phyloP scores from a whole-genome alignment of 225 moss, liverwort and hornwort genomes.

The Asterella californica region DNA sequence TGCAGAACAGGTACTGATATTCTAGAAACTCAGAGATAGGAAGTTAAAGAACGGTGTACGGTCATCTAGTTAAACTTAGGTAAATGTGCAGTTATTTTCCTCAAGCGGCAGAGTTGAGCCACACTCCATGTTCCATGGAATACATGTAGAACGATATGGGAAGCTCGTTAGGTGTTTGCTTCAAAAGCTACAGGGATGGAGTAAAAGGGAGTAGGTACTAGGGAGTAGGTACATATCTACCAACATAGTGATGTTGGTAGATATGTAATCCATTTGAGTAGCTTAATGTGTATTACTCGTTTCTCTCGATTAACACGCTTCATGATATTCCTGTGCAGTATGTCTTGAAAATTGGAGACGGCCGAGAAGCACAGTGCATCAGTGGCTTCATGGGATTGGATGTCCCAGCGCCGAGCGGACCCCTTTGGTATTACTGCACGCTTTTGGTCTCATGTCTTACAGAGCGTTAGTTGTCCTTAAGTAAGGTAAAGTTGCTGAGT shows the following conservation, averaged over 20 bases:
- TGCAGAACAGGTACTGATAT: slow-evolving; percentile 60
- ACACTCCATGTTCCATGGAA: no score
- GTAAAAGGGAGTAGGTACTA: no score
- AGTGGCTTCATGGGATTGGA: slow-evolving; percentile 91
- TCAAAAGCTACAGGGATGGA: no score
- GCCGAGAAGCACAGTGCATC: slow-evolving; percentile 76
- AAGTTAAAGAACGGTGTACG: no score
- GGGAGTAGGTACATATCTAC: no score
- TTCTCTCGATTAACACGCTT: not conserved
- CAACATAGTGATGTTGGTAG: no score
- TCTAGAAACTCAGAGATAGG: no score
- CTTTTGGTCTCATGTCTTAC: not conserved
- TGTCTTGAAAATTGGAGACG: slow-evolving; percentile 73
- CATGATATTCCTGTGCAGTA: slow-evolving; percentile 44
- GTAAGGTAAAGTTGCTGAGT: not conserved
- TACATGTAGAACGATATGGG: no score
- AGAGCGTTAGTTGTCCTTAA: not conserved
- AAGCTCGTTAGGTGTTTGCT: no score
- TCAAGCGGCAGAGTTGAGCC: no score
- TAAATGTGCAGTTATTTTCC: no score
- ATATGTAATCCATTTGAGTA: not conserved
- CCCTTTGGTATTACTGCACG: slow-evolving; percentile 60
- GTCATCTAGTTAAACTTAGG: no score
- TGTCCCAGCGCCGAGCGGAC: slow-evolving; percentile 74
- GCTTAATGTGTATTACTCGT: not conserved